A percentile compares a stretch with the other conserved stretches of the same genome.
Evolutionary conservation across 2,329 filamentous ascomycete species (phyloP).

Genomic region (Aureobasidium mangrovei): DNA sequence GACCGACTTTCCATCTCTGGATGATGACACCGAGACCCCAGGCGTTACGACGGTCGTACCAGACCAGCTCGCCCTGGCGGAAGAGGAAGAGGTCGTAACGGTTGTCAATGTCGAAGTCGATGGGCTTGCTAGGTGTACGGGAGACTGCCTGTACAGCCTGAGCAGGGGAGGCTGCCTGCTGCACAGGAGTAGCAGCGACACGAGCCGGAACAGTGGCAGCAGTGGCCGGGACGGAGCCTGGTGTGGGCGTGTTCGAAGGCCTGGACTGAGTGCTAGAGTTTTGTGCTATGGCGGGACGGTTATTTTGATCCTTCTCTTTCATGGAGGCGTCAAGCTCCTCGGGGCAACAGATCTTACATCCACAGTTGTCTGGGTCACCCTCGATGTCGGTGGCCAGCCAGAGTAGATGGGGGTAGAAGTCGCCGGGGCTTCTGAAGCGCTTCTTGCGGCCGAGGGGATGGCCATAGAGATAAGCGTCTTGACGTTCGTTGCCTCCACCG

Average conservation of each 20-base stretch:
- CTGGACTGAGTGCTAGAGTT: conserved; percentile 15
- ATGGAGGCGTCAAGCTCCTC: conserved; percentile 32
- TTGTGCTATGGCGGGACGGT: conserved; percentile 17
- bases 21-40: conserved; percentile 48
- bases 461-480: conserved; percentile 53
- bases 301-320: conserved; percentile 28
- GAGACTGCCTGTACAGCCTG: neutral
- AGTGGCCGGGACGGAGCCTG: conserved; percentile 1
- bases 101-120: conserved; percentile 43
- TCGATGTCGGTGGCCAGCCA: conserved; percentile 48
- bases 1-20: conserved; percentile 32
- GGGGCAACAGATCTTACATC: conserved; percentile 49
- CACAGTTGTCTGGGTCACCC: conserved; percentile 47
- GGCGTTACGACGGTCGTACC: conserved; percentile 44
- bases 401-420: conserved; percentile 52
- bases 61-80: conserved; percentile 47
- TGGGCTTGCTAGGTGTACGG: conserved; percentile 17
- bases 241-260: neutral
- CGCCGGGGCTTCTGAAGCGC: conserved; percentile 48
- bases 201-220: neutral
- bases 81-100: conserved; percentile 42
- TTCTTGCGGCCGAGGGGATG: conserved; percentile 50
- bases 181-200: conserved; percentile 13
- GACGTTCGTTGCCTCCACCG: conserved; percentile 43
- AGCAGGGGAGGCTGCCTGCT: conserved; percentile 19